Base-by-base conservation (phyloP, 805 yeast genomes). In the Danielia oregonensis region DNA sequence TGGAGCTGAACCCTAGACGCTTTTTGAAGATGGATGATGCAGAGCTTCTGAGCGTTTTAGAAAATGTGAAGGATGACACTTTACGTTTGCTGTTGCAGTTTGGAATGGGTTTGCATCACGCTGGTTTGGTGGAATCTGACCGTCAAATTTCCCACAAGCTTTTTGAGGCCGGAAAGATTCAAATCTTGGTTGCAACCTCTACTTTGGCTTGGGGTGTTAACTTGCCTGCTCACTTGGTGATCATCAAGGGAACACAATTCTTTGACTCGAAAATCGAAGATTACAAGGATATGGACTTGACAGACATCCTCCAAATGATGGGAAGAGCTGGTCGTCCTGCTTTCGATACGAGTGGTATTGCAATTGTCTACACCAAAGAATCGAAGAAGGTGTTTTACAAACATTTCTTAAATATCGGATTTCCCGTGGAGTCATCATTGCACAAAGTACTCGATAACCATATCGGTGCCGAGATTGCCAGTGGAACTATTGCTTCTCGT, bases 141-240 rank as follows among this genome's bases (percentile, higher is more conserved):
- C 69, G 93, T 39, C 75, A 75, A 43, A 70, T 83, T 11, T 74
- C 85, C 4, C 91, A 83, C 49, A 77, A 78, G 46, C 58, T 83
- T 24, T 83, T 83, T 57, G 86, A 82, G 37, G 59, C 68, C n/a
- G 79, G 78, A 28, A 82, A 80, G 53, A 73, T 83, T 31, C 93
- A 84, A 58, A 74, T 83, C 28, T 67, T 83, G 41, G 67, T 84
- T 32, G 89, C 93, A 2, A 83, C 93, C 0, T 78, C 86, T 9
- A 84, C 91, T 1, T 68, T 84, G 41, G 91, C 93, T 0, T 84
- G 91, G 91, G 91, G 91, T 55, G 91, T 84, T 29, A 84, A 83
- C 49, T 82, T 82, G 65, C 79, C 24, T 66, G 51, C 51, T 4
- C 50, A 47, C 17, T 35, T 46, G 37, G 51, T 45, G 6, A 75